Evolutionary conservation across 495 filamentous ascomycete species (phyloP), one percentile per base, ranked within the genome.

Genomic region (Podospora bellae-mahoneyi): DNA sequence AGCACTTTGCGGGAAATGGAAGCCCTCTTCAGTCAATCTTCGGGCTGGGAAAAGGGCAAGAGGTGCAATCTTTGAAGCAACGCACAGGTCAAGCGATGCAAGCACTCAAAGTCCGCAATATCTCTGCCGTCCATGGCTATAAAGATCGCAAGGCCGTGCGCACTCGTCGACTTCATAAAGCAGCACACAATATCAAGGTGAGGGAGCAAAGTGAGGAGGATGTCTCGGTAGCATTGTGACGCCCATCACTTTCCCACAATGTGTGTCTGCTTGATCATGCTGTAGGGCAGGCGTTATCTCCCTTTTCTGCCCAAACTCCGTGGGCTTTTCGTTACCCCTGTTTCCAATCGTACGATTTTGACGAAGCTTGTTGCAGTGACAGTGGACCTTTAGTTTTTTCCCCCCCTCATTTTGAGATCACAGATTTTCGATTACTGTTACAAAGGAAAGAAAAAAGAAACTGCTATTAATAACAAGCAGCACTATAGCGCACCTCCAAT

Each of bases 281-380:
- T 23, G 23, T 23, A 23, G 23, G 39, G 39, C 39, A 48, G 39
- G 55, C 18, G 55, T 26, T 26, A 58, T 58, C 23, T 48, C 15
- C 15, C 39, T 58, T 58, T 58, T 58, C 55, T 58, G n/a, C 55
- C 23, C 39, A 48, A 48, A 48, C 15, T 48, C 55, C 23, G 55
- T 58, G 6, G 55, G n/a, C 23, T 58, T 58, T 58, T 4, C 3
- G 18, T 6, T 7, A 58, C 55, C 55, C 55, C 55, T 19, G 55
- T 26, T 58, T 58, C n/a, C 55, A 58, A 58, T 58, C 55, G 55
- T 58, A 58, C 55, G 55, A 58, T 58, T 10, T 58, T 19, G 55
- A 58, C 55, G 55, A 26, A 58, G 55, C n/a, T 58, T 58, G 55
- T 58, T 20, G n/a, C 55, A 26, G 55, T 20, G 6, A 26, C 18